Evolutionary conservation across 768 basidiomycete genomes (phyloP).

Genomic region (Leccinum disarticulatum): DNA sequence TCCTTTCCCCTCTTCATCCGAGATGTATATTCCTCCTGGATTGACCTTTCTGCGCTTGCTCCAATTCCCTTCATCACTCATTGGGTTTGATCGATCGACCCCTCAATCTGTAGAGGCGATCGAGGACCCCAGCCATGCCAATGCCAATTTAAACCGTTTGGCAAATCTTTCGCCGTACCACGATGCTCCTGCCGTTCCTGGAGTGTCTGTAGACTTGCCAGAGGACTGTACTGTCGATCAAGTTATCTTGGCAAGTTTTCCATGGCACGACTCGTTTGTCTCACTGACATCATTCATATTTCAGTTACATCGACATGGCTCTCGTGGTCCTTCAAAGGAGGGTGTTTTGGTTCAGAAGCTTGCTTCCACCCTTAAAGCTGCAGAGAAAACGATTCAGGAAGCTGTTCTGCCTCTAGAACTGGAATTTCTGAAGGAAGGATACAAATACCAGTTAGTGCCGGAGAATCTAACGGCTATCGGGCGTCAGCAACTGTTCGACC

Average conservation of each 20-base stretch:
- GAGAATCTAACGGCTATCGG: slow-evolving; percentile 39
- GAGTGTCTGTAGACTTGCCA: slow-evolving; percentile 33
- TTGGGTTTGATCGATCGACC: background rate
- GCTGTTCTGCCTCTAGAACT: slow-evolving; percentile 34
- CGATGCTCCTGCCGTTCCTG: slow-evolving; percentile 28
- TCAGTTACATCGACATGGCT: slow-evolving; percentile 44
- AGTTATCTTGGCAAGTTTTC: slow-evolving; percentile 37
- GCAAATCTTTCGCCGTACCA: slow-evolving; percentile 41
- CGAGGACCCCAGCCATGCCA: background rate
- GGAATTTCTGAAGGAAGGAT: slow-evolving; percentile 39
- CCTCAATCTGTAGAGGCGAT: background rate
- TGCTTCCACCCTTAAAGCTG: slow-evolving; percentile 29
- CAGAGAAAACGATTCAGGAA: slow-evolving; percentile 22
- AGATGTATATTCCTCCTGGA: slow-evolving; percentile 19
- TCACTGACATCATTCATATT: background rate
- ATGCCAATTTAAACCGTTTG: slow-evolving; percentile 17
- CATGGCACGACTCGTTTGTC: background rate
- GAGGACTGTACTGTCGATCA: slow-evolving; percentile 41
- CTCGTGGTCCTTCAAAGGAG: slow-evolving; percentile 35
- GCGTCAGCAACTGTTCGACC: slow-evolving; percentile 38
- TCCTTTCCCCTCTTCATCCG: background rate
- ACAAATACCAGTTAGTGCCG: slow-evolving; percentile 32
- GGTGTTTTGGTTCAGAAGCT: slow-evolving; percentile 32
- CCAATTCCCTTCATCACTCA: slow-evolving; percentile 11
- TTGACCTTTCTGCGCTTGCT: slow-evolving; percentile 15